Conservation (phyloP, 177 flowering plant species). For the Vitis hybrid region DNA sequence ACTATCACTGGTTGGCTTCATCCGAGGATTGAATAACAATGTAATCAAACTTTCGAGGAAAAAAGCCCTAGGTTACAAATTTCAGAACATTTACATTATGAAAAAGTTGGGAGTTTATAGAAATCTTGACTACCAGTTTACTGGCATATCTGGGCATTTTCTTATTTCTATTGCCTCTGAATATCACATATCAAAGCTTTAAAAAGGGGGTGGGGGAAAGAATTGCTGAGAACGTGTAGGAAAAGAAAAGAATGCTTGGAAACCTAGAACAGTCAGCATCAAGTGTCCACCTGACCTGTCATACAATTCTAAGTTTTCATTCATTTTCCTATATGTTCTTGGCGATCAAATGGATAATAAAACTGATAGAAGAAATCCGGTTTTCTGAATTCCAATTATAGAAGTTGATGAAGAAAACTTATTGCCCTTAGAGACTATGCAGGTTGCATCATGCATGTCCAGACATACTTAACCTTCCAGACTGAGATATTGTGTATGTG, state of each 20-base stretch:
- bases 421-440: too few relatives aligned
- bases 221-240: too few relatives aligned
- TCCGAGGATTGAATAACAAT: conserved; percentile 32
- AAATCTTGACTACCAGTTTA: too few relatives aligned
- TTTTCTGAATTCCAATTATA: neutral
- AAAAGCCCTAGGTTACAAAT: neutral
- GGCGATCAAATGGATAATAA: neutral
- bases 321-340: neutral
- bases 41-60: conserved; percentile 21
- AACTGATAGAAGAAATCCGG: neutral
- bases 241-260: neutral
- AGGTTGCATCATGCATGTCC: too few relatives aligned
- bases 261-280: neutral
- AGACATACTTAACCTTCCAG: too few relatives aligned
- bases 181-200: too few relatives aligned
- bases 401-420: too few relatives aligned
- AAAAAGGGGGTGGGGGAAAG: too few relatives aligned
- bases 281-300: too few relatives aligned
- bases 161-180: too few relatives aligned
- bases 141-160: too few relatives aligned
- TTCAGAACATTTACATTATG: neutral
- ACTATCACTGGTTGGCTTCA: conserved; percentile 53
- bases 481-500: neutral
- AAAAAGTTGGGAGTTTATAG: too few relatives aligned
- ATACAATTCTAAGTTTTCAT: neutral